Evolutionary conservation across 2,329 filamentous ascomycete genomes (phyloP), one percentile per base, ranked within the genome.

Genomic region (Bipolaris bicolor): DNA sequence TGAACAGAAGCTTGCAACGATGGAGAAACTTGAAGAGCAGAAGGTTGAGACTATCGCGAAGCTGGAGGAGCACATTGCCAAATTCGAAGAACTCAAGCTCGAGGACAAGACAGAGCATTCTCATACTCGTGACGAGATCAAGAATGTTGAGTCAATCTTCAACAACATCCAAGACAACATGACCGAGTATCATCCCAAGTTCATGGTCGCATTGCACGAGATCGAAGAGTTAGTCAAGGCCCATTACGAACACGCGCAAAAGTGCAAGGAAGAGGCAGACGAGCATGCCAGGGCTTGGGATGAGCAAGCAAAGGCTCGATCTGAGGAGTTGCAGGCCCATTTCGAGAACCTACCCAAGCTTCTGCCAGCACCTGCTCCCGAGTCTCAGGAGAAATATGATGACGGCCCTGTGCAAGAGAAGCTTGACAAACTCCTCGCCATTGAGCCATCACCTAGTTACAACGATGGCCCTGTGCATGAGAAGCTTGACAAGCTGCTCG

Each of bases 181-280:
- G 29, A 85, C 85, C 7, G 92, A 97, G 73, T 89, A 90, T 63
- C 90, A 97, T 66, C 95, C 95, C 1, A 90, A 96, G 78, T 90
- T 98, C 64, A 84, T 97, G 55, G 88, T 94, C 51, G 86, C 90
- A 0, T 86, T 99, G 63, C 90, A 92, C 67, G 91, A 97, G 68
- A 87, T 98, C n/a, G 83, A 96, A 37, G 82, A 87, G 7, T 83
- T 96, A 22, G 90, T 97, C 52, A 89, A 87, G 22, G 86, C 96
- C 72, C 93, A 98, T 73, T 97, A 90, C 69, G 92, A 96, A 66
- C 91, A 96, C 71, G 90, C 92, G 13, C 92, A 93, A 76, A 83
- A 85, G 43, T 73, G 78, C 10, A 77, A 79, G 44, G 76, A 78
- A 48, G 76, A 78, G 43, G 75, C 79, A 13, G 76, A 80, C 13